These are phyloP conservation scores for Hyparrhenia diplandra DNA, from an alignment of 176 grass and related monocot genomes.

Conservation along the genomic window DNA sequence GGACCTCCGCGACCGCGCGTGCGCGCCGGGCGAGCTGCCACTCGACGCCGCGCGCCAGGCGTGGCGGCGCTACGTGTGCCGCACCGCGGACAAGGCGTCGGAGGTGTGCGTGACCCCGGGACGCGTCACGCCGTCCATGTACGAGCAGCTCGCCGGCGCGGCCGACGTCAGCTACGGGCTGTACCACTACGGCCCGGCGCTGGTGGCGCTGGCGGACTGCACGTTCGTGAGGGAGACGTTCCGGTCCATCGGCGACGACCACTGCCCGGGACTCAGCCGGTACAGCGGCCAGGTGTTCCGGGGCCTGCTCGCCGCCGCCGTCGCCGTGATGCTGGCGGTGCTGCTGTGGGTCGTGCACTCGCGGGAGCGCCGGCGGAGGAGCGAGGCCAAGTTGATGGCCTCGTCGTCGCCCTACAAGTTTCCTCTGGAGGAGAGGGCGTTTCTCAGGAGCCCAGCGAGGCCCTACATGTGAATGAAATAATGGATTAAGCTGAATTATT, in stretches of 20 bases:
- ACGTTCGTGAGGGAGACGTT: slow-evolving; percentile 48
- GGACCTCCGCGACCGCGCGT: slow-evolving; percentile 26
- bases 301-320: slow-evolving; percentile 30
- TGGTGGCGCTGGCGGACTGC: slow-evolving; percentile 46
- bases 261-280: slow-evolving; percentile 41
- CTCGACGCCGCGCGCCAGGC: slow-evolving; percentile 10
- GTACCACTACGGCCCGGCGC: slow-evolving; percentile 31
- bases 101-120: slow-evolving; percentile 25
- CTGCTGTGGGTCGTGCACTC: slow-evolving; percentile 44
- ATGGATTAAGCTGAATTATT: not conserved
- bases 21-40: slow-evolving; percentile 33
- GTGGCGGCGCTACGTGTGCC: slow-evolving; percentile 29
- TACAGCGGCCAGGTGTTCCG: slow-evolving; percentile 53
- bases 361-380: slow-evolving; percentile 35
- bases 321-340: slow-evolving; percentile 27
- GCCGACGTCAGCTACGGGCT: slow-evolving; percentile 51
- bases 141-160: slow-evolving; percentile 33
- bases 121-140: slow-evolving; percentile 40
- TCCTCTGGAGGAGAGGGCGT: slow-evolving; percentile 26
- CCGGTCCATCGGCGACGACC: slow-evolving; percentile 19
- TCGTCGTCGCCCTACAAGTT: not conserved
- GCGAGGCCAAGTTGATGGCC: slow-evolving; percentile 1
- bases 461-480: slow-evolving; percentile 13
- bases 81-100: not conserved
- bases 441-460: slow-evolving; percentile 12